Conservation (phyloP, 1,284 basidiomycete genomes). For the Melampsora allii-populina region DNA sequence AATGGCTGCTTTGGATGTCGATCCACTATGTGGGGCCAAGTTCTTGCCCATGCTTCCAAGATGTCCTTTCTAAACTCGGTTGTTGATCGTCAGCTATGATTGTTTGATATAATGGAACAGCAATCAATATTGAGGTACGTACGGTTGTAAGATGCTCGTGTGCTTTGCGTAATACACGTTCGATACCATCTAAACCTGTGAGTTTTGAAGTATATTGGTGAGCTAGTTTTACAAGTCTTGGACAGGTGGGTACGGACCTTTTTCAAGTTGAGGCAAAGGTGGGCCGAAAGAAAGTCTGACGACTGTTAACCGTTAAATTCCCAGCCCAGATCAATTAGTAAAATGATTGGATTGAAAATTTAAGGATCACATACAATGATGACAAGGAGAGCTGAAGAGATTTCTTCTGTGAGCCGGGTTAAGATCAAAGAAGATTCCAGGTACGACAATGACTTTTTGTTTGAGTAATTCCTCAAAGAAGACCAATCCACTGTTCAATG, state of each 20-base stretch:
- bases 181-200: conserved; percentile 76
- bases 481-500: conserved; percentile 80
- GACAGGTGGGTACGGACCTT: conserved; percentile 57
- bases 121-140: neutral
- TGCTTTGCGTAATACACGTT: conserved; percentile 68
- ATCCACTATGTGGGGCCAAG: conserved; percentile 23
- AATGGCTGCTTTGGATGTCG: conserved; percentile 12
- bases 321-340: neutral
- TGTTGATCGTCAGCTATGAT: neutral
- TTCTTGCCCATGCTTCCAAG: conserved; percentile 20
- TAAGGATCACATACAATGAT: conserved; percentile 64
- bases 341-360: conserved; percentile 57
- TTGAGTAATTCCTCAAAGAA: conserved; percentile 94
- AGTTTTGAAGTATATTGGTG: conserved; percentile 23
- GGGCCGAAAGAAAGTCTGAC: conserved; percentile 70
- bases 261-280: conserved; percentile 73
- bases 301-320: conserved; percentile 45
- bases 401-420: conserved; percentile 71
- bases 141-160: conserved; percentile 56
- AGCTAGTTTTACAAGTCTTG: neutral
- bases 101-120: neutral
- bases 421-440: conserved; percentile 79
- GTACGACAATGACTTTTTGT: conserved; percentile 82
- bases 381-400: conserved; percentile 84
- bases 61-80: conserved; percentile 14